These are phyloP conservation scores for Pleomassaria siparia DNA, from an alignment of 2,329 filamentous ascomycete species.

Conservation along the genomic window DNA sequence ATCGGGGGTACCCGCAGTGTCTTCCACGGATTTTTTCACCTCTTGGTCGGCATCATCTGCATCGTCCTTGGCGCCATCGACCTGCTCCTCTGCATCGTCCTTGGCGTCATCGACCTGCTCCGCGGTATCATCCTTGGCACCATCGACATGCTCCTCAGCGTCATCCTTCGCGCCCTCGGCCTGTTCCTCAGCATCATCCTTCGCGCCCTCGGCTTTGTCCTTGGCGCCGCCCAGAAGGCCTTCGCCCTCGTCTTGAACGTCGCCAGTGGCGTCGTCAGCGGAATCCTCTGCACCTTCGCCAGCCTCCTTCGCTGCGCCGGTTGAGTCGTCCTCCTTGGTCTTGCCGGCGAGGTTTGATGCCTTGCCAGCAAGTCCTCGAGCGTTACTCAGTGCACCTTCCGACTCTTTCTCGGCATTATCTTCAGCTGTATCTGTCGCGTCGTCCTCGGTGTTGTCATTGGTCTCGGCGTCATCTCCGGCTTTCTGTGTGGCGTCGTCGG, in stretches of 20 bases:
- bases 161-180: constrained; percentile 18
- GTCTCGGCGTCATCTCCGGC: constrained; percentile 43
- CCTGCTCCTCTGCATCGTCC: no score
- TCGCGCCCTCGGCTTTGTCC: constrained; percentile 20
- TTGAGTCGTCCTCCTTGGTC: constrained; percentile 41
- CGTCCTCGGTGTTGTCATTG: constrained; percentile 42
- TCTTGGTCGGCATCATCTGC: no score
- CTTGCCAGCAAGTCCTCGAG: constrained; percentile 50
- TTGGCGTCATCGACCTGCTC: no score
- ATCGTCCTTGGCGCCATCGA: no score
- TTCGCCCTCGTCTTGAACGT: constrained; percentile 16
- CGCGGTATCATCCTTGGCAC: constrained; percentile 27
- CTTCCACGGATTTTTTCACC: no score
- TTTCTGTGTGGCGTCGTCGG: constrained; percentile 49
- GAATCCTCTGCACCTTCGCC: constrained; percentile 36
- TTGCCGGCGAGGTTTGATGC: constrained; percentile 51
- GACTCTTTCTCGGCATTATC: constrained; percentile 37
- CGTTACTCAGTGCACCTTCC: constrained; percentile 46
- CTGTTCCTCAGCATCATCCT: constrained; percentile 33
- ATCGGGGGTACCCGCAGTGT: constrained; percentile 47
- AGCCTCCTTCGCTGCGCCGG: constrained; percentile 41
- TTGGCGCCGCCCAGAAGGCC: constrained; percentile 37
- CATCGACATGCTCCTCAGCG: constrained; percentile 18
- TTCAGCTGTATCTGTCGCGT: constrained; percentile 38
- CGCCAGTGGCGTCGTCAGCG: constrained; percentile 22